phyloP scores from a whole-genome alignment of 164 flowering plant genomes.

The Pachysandra terminalis region DNA sequence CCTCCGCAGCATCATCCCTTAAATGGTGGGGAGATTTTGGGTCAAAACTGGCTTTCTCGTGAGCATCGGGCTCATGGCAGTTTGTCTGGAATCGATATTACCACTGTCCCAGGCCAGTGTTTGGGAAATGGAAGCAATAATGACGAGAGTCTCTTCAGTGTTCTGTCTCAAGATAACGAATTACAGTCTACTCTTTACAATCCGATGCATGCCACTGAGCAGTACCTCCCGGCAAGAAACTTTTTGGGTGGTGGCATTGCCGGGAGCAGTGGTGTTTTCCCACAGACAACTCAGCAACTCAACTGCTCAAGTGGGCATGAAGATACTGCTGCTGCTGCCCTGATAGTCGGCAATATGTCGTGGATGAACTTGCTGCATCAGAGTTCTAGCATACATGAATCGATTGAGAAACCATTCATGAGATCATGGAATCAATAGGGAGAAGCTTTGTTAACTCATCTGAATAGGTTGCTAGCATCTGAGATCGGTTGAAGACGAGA shows the following conservation, averaged over 20 bases:
- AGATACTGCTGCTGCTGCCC: conserved; percentile 15
- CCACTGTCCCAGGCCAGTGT: conserved; percentile 31
- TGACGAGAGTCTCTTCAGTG: conserved; percentile 64
- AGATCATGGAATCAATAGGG: too few relatives aligned
- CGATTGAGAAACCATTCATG: conserved; percentile 55
- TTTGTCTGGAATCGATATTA: conserved; percentile 43
- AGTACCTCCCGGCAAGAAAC: conserved; percentile 37
- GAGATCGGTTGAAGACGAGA: neutral
- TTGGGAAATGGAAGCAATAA: conserved; percentile 36
- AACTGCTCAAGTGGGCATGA: conserved; percentile 47
- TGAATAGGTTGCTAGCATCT: neutral
- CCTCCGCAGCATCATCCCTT: conserved; percentile 38
- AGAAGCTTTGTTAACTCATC: neutral
- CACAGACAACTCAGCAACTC: conserved; percentile 37
- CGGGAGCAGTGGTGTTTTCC: conserved; percentile 27
- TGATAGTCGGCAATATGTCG: conserved; percentile 37
- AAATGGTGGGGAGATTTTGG: conserved; percentile 30
- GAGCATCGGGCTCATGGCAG: conserved; percentile 45
- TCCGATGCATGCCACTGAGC: conserved; percentile 32
- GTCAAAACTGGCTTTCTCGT: conserved; percentile 52
- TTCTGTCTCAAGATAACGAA: conserved; percentile 53
- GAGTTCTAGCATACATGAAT: conserved; percentile 48
- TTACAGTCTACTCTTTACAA: conserved; percentile 33
- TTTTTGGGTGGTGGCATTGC: conserved; percentile 33
- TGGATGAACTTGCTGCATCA: conserved; percentile 63